Base-by-base conservation (phyloP, 305 asterid genomes). In the Fraxinus greggii region DNA sequence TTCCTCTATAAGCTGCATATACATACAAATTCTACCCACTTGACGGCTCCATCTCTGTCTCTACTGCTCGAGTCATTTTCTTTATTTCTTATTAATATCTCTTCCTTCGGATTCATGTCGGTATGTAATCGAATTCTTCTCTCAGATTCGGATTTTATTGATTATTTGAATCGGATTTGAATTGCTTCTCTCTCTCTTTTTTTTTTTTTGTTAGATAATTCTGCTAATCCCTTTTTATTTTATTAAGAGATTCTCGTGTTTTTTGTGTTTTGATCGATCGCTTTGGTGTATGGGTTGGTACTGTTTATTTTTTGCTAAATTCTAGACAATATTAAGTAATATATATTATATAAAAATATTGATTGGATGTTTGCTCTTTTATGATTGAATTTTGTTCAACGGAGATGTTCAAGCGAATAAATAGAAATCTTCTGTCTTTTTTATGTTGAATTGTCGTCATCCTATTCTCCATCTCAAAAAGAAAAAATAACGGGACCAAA, bases 101-200 rank as follows among this genome's bases (percentile, higher is more conserved):
- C 63, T 40, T 79, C 80, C 33, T 78, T 51, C 19, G 51, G 38
- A 79, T 83, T 83, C 86, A 83, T 83, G 86, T 73, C 83, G 83
- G 86, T 83, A 83, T 40, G 86, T 75, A 45, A 79, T 75, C 78
- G 78, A 8, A 17, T 73, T 74, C 65, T 73, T 31, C 45, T 21
- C 76, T 76, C 75, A 29, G 75, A 69, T 69, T 69, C 75, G 31
- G 69, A 56, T 85, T 75, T 78, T 72, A 13, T 29, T 78, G 23
- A 7, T 80, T 76, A n/a, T 83, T 76, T 23, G 38, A 61, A 17
- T 29, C 77, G 67, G 81, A 80, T 88, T 85, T 36, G 40, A 26
- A 78, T 79, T 76, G 81, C 26, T 86, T 79, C 32, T 79, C 74
- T 70, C n/a, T n/a, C n/a, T n/a, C n/a, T n/a, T n/a, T n/a, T 38